Evolutionary conservation across 1,284 basidiomycete genomes (phyloP).

Genomic region (Gymnopus androsaceus): DNA sequence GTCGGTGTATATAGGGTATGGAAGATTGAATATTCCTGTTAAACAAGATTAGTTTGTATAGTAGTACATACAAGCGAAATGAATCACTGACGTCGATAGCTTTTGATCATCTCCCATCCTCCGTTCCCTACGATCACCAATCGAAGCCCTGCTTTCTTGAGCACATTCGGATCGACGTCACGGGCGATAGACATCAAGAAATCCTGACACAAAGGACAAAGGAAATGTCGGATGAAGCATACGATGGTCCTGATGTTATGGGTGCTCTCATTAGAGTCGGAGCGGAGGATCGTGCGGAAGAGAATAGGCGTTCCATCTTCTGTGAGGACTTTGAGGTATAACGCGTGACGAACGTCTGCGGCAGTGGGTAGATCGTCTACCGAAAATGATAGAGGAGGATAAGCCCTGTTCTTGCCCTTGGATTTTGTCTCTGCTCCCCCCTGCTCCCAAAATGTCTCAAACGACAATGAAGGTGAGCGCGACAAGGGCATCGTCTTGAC

Average conservation of each 20-base stretch:
- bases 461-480: not conserved
- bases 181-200: conserved; percentile 66
- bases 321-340: conserved; percentile 54
- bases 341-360: conserved; percentile 56
- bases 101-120: conserved; percentile 59
- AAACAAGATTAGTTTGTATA: not conserved
- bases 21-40: conserved; percentile 53
- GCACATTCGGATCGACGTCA: conserved; percentile 34
- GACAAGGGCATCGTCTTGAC: not conserved
- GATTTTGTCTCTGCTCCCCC: not conserved
- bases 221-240: conserved; percentile 63
- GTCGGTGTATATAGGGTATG: conserved; percentile 70
- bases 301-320: conserved; percentile 60
- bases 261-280: conserved; percentile 37
- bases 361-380: conserved; percentile 30
- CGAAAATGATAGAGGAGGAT: not conserved
- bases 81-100: conserved; percentile 52
- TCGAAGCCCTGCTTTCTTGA: conserved; percentile 53
- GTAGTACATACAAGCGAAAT: not conserved
- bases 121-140: conserved; percentile 74
- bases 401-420: not conserved
- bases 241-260: conserved; percentile 56
- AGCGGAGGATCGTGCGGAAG: conserved; percentile 58
- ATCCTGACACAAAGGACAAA: conserved; percentile 72
- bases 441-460: not conserved